phyloP scores from a whole-genome alignment of 2,329 filamentous ascomycete species.

The Shiraia bambusicola region DNA sequence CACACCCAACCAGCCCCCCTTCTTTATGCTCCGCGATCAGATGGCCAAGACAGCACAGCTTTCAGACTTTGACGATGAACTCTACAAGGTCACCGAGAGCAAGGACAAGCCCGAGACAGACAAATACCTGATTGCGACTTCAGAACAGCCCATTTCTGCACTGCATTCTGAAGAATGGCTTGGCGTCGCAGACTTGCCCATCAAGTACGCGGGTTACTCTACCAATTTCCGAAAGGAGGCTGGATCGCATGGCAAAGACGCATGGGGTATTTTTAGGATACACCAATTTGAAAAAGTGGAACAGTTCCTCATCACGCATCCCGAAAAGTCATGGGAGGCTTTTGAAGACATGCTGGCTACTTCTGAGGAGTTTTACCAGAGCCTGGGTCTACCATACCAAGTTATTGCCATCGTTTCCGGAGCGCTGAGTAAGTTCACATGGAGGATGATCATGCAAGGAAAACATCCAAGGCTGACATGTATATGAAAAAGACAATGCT shows the following conservation, averaged over 20 bases:
- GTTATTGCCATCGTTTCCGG: constrained; percentile 95
- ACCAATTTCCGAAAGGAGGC: constrained; percentile 97
- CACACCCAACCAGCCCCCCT: constrained; percentile 64
- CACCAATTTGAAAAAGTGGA: constrained; percentile 84
- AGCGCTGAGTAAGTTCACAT: constrained; percentile 65
- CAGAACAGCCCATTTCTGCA: constrained; percentile 91
- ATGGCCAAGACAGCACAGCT: constrained; percentile 99
- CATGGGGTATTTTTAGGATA: constrained; percentile 97
- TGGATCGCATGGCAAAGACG: constrained; percentile 86
- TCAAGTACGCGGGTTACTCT: constrained; percentile 85
- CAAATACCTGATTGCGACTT: constrained; percentile 75
- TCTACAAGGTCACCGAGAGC: constrained; percentile 90
- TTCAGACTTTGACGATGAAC: constrained; percentile 94
- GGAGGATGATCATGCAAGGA: too few species aligned
- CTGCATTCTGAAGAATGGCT: constrained; percentile 95
- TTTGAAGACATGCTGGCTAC: constrained; percentile 91
- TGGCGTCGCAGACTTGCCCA: constrained; percentile 77
- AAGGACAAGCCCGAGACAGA: constrained; percentile 79
- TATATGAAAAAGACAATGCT: constrained; percentile 32
- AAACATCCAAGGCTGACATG: constrained; percentile 1
- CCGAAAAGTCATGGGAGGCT: constrained; percentile 81
- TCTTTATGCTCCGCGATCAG: constrained; percentile 84
- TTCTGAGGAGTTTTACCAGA: constrained; percentile 94
- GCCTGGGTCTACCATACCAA: constrained; percentile 83
- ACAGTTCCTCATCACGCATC: constrained; percentile 61